phyloP scores from a whole-genome alignment of 2,329 filamentous ascomycete species.

The Seiridium cupressi region DNA sequence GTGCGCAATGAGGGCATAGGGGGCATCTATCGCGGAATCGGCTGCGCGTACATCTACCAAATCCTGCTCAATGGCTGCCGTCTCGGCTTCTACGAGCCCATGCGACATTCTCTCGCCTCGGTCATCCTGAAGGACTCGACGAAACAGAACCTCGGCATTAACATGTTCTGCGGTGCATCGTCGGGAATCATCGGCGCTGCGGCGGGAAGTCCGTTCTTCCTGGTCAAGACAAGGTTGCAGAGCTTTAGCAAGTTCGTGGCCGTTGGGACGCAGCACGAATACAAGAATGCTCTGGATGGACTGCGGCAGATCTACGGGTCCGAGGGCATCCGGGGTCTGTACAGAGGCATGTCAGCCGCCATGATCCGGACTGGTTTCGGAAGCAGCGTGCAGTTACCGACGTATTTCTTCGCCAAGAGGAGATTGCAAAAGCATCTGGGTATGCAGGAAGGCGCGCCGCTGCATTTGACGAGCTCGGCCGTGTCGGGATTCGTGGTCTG shows the following conservation, averaged over 20 bases:
- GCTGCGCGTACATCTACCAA: conserved; percentile 94
- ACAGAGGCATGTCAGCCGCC: conserved; percentile 85
- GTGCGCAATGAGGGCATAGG: conserved; percentile 83
- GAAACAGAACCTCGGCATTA: conserved; percentile 84
- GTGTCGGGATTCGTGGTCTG: conserved; percentile 95
- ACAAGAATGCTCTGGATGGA: conserved; percentile 82
- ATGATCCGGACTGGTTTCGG: conserved; percentile 97
- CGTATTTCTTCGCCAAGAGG: conserved; percentile 97
- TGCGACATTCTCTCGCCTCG: conserved; percentile 70
- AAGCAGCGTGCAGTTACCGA: conserved; percentile 92
- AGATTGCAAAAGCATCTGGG: conserved; percentile 76
- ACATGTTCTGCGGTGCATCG: conserved; percentile 87
- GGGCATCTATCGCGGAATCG: conserved; percentile 85
- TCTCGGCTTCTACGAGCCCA: conserved; percentile 94
- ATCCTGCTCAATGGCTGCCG: conserved; percentile 95
- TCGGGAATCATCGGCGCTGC: conserved; percentile 90
- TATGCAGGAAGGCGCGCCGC: conserved; percentile 84
- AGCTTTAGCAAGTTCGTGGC: conserved; percentile 90
- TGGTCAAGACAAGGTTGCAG: conserved; percentile 94
- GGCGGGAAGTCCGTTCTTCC: conserved; percentile 94
- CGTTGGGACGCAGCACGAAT: conserved; percentile 94
- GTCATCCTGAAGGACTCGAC: conserved; percentile 69
- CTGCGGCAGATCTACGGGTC: conserved; percentile 72
- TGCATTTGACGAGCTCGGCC: conserved; percentile 87
- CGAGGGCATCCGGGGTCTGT: conserved; percentile 80